Percentiles rank a stretch among this genome's conserved stretches.
phyloP scores from a whole-genome alignment of 2,329 filamentous ascomycete species.

The Scytalidium lignicola region DNA sequence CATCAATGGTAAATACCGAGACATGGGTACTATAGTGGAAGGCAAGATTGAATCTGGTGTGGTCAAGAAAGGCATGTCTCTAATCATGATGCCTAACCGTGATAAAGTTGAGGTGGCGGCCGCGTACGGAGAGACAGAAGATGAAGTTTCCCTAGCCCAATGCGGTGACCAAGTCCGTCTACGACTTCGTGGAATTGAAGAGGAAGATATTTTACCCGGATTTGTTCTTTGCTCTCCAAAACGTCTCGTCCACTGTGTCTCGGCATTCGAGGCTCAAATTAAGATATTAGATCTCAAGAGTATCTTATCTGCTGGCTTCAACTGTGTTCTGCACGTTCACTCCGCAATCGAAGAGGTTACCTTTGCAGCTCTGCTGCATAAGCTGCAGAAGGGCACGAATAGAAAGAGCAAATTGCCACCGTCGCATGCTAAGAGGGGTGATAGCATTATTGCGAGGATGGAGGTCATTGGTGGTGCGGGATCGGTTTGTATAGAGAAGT shows the following conservation, averaged over 20 bases:
- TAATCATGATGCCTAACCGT: constrained; percentile 95
- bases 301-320: constrained; percentile 91
- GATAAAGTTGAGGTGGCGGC: constrained; percentile 76
- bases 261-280: constrained; percentile 91
- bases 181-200: constrained; percentile 89
- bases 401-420: constrained; percentile 91
- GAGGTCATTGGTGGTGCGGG: constrained; percentile 82
- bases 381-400: constrained; percentile 88
- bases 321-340: constrained; percentile 96
- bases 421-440: constrained; percentile 77
- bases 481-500: constrained; percentile 86
- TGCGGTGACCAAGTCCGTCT: constrained; percentile 94
- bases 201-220: constrained; percentile 92
- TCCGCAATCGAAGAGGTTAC: constrained; percentile 97
- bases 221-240: constrained; percentile 96
- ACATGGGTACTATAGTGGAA: constrained; percentile 96
- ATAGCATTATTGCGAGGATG: constrained; percentile 86
- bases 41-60: constrained; percentile 95
- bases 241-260: constrained; percentile 86
- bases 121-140: constrained; percentile 92
- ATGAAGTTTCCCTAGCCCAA: constrained; percentile 75
- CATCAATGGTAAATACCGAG: constrained; percentile 89
- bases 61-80: constrained; percentile 79
- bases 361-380: constrained; percentile 82
- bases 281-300: constrained; percentile 90